Evolutionary conservation across 345 rosid genomes (phyloP).

Genomic region (Boechera stricta): DNA sequence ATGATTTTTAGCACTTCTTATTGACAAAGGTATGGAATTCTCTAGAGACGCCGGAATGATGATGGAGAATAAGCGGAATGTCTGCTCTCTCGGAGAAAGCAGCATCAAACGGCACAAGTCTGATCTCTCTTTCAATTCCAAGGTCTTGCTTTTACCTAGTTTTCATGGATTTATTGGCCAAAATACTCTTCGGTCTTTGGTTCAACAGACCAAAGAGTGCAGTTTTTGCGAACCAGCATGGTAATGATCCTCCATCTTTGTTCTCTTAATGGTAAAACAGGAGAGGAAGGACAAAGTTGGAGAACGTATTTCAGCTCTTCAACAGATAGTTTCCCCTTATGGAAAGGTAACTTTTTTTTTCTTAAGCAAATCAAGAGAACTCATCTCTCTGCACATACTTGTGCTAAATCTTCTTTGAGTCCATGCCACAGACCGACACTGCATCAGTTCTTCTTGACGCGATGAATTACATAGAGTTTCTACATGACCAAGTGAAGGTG

Average conservation of each 20-base stretch:
- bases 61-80: constrained; percentile 82
- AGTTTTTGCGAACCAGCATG: neutral
- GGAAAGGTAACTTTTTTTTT: constrained; percentile 70
- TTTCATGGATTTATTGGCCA: neutral
- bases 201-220: neutral
- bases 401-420: constrained; percentile 18
- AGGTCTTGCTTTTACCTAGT: constrained; percentile 54
- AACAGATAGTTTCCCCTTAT: constrained; percentile 93
- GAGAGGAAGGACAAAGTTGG: constrained; percentile 92
- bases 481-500: constrained; percentile 98
- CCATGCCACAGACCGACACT: constrained; percentile 79
- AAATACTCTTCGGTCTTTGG: neutral
- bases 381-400: neutral
- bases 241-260: constrained; percentile 14
- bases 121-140: constrained; percentile 68
- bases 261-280: constrained; percentile 48
- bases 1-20: constrained; percentile 14
- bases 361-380: constrained; percentile 11
- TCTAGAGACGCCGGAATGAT: constrained; percentile 53
- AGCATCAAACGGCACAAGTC: constrained; percentile 74
- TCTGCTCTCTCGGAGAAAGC: constrained; percentile 69
- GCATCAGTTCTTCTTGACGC: constrained; percentile 93
- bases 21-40: constrained; percentile 51
- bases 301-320: constrained; percentile 83
- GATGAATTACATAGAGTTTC: constrained; percentile 85